Conservation (phyloP, 768 basidiomycete genomes). For the Naganishia kalamii region DNA sequence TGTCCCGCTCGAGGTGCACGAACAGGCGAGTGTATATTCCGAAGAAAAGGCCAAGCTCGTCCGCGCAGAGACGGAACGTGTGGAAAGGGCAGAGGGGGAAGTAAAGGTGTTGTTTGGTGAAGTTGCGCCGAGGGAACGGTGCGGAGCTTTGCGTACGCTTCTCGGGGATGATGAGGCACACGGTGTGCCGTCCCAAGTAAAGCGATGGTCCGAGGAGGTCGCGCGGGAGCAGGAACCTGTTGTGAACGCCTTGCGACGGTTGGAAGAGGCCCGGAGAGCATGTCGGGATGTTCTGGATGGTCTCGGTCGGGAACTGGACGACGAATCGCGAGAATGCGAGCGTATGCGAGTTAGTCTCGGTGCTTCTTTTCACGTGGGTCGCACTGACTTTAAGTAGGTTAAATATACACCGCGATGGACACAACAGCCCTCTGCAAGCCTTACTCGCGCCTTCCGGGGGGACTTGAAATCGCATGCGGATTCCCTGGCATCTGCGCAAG, state of each 20-base stretch:
- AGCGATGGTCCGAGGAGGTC: constrained; percentile 35
- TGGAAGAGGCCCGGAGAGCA: constrained; percentile 63
- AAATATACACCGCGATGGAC: constrained; percentile 83
- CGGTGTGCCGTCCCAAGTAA: constrained; percentile 55
- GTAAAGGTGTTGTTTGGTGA: constrained; percentile 70
- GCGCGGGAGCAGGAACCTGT: constrained; percentile 53
- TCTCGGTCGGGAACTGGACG: constrained; percentile 63
- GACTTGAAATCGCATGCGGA: constrained; percentile 70
- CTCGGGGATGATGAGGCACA: constrained; percentile 55
- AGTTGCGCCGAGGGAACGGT: constrained; percentile 67
- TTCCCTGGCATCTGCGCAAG: constrained; percentile 67
- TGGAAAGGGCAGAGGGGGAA: constrained; percentile 75
- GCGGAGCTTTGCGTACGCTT: constrained; percentile 30
- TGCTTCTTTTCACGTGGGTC: constrained; percentile 7
- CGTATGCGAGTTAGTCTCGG: constrained; percentile 54
- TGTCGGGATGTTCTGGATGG: constrained; percentile 56
- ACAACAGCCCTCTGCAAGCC: constrained; percentile 71
- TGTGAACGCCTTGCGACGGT: constrained; percentile 55
- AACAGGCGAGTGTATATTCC: constrained; percentile 90
- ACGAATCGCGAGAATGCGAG: constrained; percentile 82
- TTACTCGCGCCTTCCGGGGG: constrained; percentile 64
- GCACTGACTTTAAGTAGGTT: constrained; percentile 47
- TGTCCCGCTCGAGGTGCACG: constrained; percentile 87
- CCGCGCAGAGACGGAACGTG: constrained; percentile 77
- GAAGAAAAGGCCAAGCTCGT: constrained; percentile 97